Evolutionary conservation across 2,329 filamentous ascomycete species (phyloP), one percentile per base, ranked within the genome.

Genomic region (Diaporthe aspalathi): DNA sequence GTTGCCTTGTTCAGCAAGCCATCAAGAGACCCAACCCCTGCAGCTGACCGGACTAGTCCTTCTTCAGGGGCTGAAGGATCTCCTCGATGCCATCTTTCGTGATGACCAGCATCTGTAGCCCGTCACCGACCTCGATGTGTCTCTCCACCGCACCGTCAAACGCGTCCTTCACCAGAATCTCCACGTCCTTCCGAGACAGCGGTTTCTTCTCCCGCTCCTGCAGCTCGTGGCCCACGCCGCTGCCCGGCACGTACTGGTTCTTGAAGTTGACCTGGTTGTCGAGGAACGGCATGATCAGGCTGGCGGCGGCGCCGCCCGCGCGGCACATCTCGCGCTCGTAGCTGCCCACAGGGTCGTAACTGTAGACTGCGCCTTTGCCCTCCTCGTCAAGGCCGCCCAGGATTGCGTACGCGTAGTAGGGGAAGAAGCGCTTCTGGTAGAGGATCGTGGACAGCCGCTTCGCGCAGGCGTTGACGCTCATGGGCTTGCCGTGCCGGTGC

Each of bases 251-350:
- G 81, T 97, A 97, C 86, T 98, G 95, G 82, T 99, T 99, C 89
- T 98, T 99, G 88, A 95, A 95, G 86, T 98, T 98, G 86, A 99
- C 96, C 84, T 99, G 97, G 83, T 99, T 99, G 83, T 99, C 96
- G 79, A 99, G 85, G 88, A 99, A 99, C 1, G 96, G 96, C 93
- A 98, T 99, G 84, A 99, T 99, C 82, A 99, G 85, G 79, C 93
- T 96, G 68, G 94, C 92, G 24, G 95, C 95, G 17, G 96, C 95
- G 77, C 96, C 96, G 52, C 94, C 96, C 45, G 96, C 95, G 75
- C 95, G 91, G 85, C 95, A 98, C 85, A 97, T 94, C 85, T 99
- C 96, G 75, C 96, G 88, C 87, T 99, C 96, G 84, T 98, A 99
- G 81, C 94, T 97, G 76, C 96, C 96, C 52, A 99, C 96, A 1